phyloP scores from a whole-genome alignment of 2,329 filamentous ascomycete species.

The Exophiala xenobiotica region DNA sequence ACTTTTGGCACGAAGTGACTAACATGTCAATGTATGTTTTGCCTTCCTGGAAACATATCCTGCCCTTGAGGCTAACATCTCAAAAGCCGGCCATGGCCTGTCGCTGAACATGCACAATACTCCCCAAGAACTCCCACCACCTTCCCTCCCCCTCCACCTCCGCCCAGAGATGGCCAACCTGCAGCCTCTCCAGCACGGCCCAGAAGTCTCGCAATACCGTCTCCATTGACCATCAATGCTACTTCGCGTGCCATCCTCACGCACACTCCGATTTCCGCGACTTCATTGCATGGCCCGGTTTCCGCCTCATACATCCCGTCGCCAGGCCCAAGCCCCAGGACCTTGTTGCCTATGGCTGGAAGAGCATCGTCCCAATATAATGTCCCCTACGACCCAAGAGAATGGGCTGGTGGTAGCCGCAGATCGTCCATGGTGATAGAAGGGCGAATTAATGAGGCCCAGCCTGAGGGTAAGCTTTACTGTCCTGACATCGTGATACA shows the following conservation, averaged over 20 bases:
- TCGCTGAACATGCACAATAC: slow-evolving; percentile 18
- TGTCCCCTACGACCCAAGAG: slow-evolving; percentile 49
- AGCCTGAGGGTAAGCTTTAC: slow-evolving; percentile 20
- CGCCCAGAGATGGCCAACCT: slow-evolving; percentile 35
- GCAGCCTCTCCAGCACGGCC: slow-evolving; percentile 39
- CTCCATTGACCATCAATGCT: slow-evolving; percentile 42
- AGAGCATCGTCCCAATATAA: slow-evolving; percentile 42
- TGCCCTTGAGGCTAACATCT: slow-evolving; percentile 16
- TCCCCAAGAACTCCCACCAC: slow-evolving; percentile 18
- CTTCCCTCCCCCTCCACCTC: slow-evolving; percentile 30
- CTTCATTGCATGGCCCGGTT: slow-evolving; percentile 47
- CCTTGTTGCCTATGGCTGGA: slow-evolving; percentile 44
- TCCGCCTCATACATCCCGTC: slow-evolving; percentile 39
- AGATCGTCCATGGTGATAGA: slow-evolving; percentile 15
- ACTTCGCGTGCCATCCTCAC: slow-evolving; percentile 31
- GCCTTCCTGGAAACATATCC: slow-evolving; percentile 1
- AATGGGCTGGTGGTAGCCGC: slow-evolving; percentile 46
- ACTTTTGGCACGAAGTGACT: slow-evolving; percentile 6
- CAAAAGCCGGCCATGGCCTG: slow-evolving; percentile 21
- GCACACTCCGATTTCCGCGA: slow-evolving; percentile 43
- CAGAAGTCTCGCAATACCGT: slow-evolving; percentile 44
- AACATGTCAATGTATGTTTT: slow-evolving; percentile 23
- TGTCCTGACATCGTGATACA: slow-evolving; percentile 16
- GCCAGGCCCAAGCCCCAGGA: slow-evolving; percentile 38
- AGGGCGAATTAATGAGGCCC: slow-evolving; percentile 3